Conservation (phyloP, 257 asterid species). For the Linderniella brevidens region DNA sequence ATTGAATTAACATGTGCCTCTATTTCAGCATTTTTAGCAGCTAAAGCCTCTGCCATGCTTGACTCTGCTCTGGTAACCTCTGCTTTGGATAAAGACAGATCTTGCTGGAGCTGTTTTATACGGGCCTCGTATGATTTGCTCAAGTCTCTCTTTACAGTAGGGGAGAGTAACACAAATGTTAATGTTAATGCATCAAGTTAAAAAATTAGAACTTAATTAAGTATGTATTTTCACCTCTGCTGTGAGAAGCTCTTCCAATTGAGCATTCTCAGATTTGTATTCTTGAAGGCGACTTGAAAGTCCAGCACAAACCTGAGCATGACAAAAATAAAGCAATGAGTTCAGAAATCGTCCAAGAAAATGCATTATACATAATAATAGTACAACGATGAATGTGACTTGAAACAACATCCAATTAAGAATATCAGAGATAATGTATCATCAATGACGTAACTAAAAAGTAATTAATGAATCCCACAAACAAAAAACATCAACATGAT, state of each 20-base stretch:
- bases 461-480: neutral
- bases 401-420: neutral
- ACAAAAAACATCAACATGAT: slow-evolving; percentile 6
- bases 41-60: slow-evolving; percentile 72
- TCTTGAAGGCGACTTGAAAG: slow-evolving; percentile 97
- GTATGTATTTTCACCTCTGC: slow-evolving; percentile 56
- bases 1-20: slow-evolving; percentile 65
- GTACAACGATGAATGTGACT: no score
- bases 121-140: slow-evolving; percentile 69
- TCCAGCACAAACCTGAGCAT: slow-evolving; percentile 89
- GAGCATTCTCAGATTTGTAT: slow-evolving; percentile 96
- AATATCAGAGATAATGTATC: neutral
- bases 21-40: slow-evolving; percentile 95
- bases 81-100: slow-evolving; percentile 52
- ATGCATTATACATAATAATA: neutral
- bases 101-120: slow-evolving; percentile 79
- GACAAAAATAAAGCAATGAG: slow-evolving; percentile 7
- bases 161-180: slow-evolving; percentile 13
- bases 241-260: slow-evolving; percentile 82
- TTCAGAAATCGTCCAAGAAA: neutral
- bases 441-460: neutral
- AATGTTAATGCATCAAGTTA: neutral
- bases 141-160: slow-evolving; percentile 62
- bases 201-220: slow-evolving; percentile 9
- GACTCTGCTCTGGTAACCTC: slow-evolving; percentile 75